Base-by-base conservation (phyloP, 805 yeast genomes). In the Saccharomycopsis javanensis region DNA sequence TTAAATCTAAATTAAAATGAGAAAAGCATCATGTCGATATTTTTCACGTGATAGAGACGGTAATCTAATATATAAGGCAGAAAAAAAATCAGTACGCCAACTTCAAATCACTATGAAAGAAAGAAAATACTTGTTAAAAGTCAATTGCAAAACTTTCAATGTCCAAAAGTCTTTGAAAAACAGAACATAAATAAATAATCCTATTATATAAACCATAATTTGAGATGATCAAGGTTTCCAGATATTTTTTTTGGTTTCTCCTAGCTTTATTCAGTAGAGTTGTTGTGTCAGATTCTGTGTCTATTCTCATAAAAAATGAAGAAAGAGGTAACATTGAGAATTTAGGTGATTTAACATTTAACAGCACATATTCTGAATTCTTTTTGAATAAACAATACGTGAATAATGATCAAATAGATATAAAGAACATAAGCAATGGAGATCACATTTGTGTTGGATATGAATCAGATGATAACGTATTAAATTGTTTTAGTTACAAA, bases 401-500 rank as follows among this genome's bases (percentile, higher is more conserved):
- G 15, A 23, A 10, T 20, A 8, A 23, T 23, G 25, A 46, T 7
- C 30, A 46, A 20, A 46, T 46, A 25, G 33, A n/a, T n/a, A 28
- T 53, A 28, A 23, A 30, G 23, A 51, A 53, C 33, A 7, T 37
- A 28, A 42, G 16, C 6, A 45, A 6, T 13, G 54, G 28, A 27
- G 53, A 53, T 18, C 34, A 37, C 16, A 33, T 33, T 16, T 57
- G 60, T 35, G 30, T 57, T 18, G 60, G 60, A 11, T 35, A 8
- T 5, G n/a, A 50, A 18, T 48, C 23, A 30, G 52, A 50, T n/a
- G 51, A 50, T n/a, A n/a, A 16, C 8, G 45, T 28, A n/a, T 51
- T 54, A 2, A 50, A 42, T 18, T 57, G 60, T 51, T 57, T 57
- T 42, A 53, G 55, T 37, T 56, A 53, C 18, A 56, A 53, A 28